phyloP scores from a whole-genome alignment of 1,284 basidiomycete genomes.

The Pyrrhoderma lamaoense region DNA sequence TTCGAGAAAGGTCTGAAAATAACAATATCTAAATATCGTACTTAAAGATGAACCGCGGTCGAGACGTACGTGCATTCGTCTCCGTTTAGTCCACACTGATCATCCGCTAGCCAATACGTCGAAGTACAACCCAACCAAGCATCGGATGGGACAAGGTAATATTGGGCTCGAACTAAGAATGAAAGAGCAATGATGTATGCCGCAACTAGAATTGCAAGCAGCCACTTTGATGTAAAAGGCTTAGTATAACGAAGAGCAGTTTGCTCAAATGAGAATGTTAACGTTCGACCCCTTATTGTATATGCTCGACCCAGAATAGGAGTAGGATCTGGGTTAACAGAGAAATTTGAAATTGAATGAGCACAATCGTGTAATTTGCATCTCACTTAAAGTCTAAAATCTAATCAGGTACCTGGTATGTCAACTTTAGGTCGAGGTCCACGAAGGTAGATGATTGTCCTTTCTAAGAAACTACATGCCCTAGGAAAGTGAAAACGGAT shows the following conservation, averaged over 20 bases:
- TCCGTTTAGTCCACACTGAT: constrained; percentile 76
- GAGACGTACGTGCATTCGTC: constrained; percentile 36
- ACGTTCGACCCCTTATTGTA: constrained; percentile 29
- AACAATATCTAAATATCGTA: too few relatives aligned
- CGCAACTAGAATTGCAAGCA: constrained; percentile 47
- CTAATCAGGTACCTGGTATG: constrained; percentile 40
- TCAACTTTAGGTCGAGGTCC: constrained; percentile 54
- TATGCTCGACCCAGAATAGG: constrained; percentile 47
- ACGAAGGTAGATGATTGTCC: constrained; percentile 36
- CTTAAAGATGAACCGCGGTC: too few relatives aligned
- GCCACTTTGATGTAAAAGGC: constrained; percentile 42
- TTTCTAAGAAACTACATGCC: constrained; percentile 23
- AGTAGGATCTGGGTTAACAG: constrained; percentile 35
- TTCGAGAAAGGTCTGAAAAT: constrained; percentile 47
- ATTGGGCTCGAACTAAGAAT: constrained; percentile 67
- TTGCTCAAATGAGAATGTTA: constrained; percentile 45
- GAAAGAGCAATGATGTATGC: constrained; percentile 68
- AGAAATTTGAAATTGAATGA: background rate
- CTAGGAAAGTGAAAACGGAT: constrained; percentile 6
- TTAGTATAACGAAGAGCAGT: constrained; percentile 42
- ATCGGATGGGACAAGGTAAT: constrained; percentile 55
- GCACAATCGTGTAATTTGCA: background rate
- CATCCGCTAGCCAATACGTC: constrained; percentile 61
- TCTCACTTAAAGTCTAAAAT: background rate
- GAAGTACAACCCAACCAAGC: constrained; percentile 64